phyloP scores from a whole-genome alignment of 1,284 basidiomycete species.

The Moesziomyces antarcticus region DNA sequence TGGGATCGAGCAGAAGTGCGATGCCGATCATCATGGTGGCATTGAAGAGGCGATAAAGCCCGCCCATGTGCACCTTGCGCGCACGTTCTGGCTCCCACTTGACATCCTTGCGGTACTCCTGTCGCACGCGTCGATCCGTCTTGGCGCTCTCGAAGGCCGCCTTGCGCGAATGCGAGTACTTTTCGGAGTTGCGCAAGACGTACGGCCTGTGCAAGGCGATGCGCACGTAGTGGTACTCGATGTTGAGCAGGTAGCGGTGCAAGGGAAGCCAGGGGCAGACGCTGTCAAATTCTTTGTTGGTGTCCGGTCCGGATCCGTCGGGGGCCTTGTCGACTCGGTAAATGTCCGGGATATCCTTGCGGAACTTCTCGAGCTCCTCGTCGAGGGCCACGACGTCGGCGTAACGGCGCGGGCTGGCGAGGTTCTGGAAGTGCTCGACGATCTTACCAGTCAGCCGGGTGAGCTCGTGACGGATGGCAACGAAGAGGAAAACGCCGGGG shows the following conservation, averaged over 20 bases:
- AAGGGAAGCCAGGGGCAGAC: conserved; percentile 59
- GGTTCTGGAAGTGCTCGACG: conserved; percentile 93
- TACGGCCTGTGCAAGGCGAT: conserved; percentile 64
- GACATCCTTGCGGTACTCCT: conserved; percentile 59
- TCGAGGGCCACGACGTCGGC: conserved; percentile 85
- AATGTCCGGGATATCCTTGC: conserved; percentile 80
- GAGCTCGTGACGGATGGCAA: conserved; percentile 85
- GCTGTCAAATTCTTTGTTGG: conserved; percentile 54
- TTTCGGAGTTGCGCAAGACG: conserved; percentile 57
- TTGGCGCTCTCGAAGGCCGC: conserved; percentile 61
- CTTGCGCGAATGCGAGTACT: conserved; percentile 55
- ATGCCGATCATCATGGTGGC: conserved; percentile 64
- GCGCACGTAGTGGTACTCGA: conserved; percentile 63
- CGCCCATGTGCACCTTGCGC: conserved; percentile 59
- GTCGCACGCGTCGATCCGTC: conserved; percentile 53
- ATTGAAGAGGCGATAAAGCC: conserved; percentile 63
- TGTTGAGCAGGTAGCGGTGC: conserved; percentile 62
- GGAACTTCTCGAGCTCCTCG: conserved; percentile 85
- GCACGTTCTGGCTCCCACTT: conserved; percentile 56
- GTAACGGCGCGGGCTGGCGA: conserved; percentile 80
- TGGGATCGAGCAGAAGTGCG: conserved; percentile 59
- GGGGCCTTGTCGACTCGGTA: conserved; percentile 76
- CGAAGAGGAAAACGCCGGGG: conserved; percentile 86
- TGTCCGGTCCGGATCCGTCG: conserved; percentile 69
- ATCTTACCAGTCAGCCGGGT: conserved; percentile 88